A percentile compares a stretch with the other conserved stretches of the same genome.
Conservation (phyloP, 164 flowering plant genomes). For the Tetrastigma voinierianum region DNA sequence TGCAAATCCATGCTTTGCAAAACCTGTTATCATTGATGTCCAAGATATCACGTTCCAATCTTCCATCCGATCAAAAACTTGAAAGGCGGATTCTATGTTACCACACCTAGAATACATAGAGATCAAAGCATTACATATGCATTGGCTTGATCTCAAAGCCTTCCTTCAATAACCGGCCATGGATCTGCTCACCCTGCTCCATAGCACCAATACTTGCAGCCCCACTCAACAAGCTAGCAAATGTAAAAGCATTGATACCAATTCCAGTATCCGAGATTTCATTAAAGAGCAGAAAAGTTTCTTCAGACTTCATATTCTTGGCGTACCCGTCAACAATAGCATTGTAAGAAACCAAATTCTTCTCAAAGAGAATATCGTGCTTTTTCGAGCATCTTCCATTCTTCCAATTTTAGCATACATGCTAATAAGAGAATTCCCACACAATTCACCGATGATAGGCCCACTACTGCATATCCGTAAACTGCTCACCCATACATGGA, state of each 20-base stretch:
- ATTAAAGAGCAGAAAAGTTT: constrained; percentile 54
- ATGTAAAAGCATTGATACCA: constrained; percentile 53
- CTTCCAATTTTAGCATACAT: constrained; percentile 62
- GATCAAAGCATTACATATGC: constrained; percentile 61
- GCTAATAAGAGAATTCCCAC: constrained; percentile 78
- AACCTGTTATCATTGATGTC: constrained; percentile 86
- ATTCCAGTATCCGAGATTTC: constrained; percentile 45
- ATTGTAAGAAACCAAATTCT: constrained; percentile 71
- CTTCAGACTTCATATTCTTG: constrained; percentile 47
- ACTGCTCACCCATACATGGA: constrained; percentile 52
- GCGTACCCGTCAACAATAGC: constrained; percentile 61
- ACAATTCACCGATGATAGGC: constrained; percentile 50
- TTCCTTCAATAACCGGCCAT: constrained; percentile 61
- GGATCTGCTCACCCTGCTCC: constrained; percentile 70
- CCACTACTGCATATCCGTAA: constrained; percentile 46
- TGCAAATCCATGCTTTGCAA: constrained; percentile 83
- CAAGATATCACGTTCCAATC: constrained; percentile 68
- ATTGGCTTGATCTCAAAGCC: constrained; percentile 46
- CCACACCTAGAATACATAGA: constrained; percentile 91
- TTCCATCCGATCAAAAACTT: constrained; percentile 52
- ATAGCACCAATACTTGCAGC: constrained; percentile 72
- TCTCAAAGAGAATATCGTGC: constrained; percentile 74
- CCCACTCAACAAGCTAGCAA: constrained; percentile 77
- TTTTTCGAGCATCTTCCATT: constrained; percentile 70
- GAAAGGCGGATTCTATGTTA: constrained; percentile 58